Evolutionary conservation across 2,329 filamentous ascomycete species (phyloP).

Genomic region (Sphaerulina vaccinii): DNA sequence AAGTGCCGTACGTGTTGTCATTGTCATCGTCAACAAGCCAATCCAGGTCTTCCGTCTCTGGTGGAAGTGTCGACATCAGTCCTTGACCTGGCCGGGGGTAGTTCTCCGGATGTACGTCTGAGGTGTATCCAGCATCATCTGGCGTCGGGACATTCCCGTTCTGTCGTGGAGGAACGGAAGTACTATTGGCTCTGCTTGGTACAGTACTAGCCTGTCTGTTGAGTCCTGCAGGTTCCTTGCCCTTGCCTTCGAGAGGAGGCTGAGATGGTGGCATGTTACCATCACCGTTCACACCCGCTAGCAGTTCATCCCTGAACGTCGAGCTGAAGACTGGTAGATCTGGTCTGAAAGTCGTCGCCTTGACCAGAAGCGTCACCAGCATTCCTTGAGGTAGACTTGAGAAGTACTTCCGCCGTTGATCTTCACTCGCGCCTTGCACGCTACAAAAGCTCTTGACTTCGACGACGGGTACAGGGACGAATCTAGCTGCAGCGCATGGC

Average conservation of each 20-base stretch:
- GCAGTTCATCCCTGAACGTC: conserved; percentile 24
- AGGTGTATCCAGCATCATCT: conserved; percentile 56
- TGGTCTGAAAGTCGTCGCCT: conserved; percentile 60
- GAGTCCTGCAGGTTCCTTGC: neutral
- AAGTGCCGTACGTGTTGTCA: conserved; percentile 47
- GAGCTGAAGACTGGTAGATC: conserved; percentile 64
- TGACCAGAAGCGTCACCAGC: conserved; percentile 64
- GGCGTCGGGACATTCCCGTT: conserved; percentile 2
- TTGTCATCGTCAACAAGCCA: conserved; percentile 61
- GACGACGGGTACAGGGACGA: conserved; percentile 43
- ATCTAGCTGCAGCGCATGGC: conserved; percentile 56
- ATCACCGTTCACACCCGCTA: conserved; percentile 17
- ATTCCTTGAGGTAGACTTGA: conserved; percentile 59
- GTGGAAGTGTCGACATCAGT: conserved; percentile 52
- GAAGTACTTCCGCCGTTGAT: conserved; percentile 52
- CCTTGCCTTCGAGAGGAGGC: neutral
- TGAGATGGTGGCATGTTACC: neutral
- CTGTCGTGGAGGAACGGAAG: conserved; percentile 35
- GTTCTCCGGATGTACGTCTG: conserved; percentile 53
- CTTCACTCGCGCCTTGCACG: conserved; percentile 35
- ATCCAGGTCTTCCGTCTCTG: conserved; percentile 59
- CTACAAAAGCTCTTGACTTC: conserved; percentile 42
- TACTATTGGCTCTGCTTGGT: conserved; percentile 27
- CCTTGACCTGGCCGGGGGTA: conserved; percentile 65
- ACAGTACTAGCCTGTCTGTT: neutral